Base-by-base conservation (phyloP, 2,329 filamentous ascomycete species). In the Cytospora piceicola region DNA sequence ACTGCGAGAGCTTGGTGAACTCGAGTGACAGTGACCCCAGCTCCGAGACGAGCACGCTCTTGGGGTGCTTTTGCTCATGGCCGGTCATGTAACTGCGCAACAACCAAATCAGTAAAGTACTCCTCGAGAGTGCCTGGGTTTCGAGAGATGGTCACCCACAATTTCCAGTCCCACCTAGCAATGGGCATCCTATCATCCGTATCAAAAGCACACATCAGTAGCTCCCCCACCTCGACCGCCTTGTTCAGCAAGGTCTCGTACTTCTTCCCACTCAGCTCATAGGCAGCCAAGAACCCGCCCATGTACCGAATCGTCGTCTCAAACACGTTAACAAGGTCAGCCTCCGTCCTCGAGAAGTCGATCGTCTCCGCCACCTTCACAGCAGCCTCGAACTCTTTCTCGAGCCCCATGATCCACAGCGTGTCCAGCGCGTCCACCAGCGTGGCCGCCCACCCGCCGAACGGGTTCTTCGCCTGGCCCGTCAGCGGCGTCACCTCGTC, bases 361-460 rank as follows among this genome's bases (percentile, higher is more conserved):
- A 91, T 86, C 68, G 71, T 71, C 17, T 83, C 78, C 7, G 87
- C 83, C 1, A 85, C 85, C 61, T 81, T 77, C 3, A 89, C 85
- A 2, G 89, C 88, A 69, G 85, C 81, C 36, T 85, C 81, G 71
- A 92, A 92, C 65, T 92, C 89, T 0, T 84, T 79, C 68, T 82
- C 82, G 72, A 91, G 70, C 4, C 84, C 89, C 84, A 92, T 88
- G 69, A 92, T 89, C 88, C 89, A 91, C 17, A 92, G 78, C n/a
- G 87, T 87, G 73, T 92, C 90, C 61, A 90, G 79, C 3, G 85
- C 78, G 73, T 90, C 88, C n/a, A 90, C 86, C 64, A 90, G 77
- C 7, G 88, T 90, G 5, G 88, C 88, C 8, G 85, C 86, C 88
- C 88, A 90, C 29, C 88, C 88, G 17, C 85, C 86, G 75, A 89